Evolutionary conservation across 768 basidiomycete genomes (phyloP).

Genomic region (Collybia nuda): DNA sequence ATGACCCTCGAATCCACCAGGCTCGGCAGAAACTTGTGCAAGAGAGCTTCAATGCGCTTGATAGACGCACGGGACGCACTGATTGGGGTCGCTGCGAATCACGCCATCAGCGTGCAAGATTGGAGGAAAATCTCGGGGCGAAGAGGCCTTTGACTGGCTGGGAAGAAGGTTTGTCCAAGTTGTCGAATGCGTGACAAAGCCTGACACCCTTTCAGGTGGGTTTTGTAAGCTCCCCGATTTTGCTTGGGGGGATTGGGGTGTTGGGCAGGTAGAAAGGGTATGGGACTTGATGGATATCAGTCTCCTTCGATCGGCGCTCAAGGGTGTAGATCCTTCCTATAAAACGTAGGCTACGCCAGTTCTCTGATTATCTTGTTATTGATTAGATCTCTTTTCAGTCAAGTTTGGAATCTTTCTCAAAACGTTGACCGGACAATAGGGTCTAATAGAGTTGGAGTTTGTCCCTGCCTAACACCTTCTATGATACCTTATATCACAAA

Average conservation of each 20-base stretch:
- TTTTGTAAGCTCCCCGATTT: conserved; percentile 85
- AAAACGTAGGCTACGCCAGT: conserved; percentile 67
- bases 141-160: conserved; percentile 89
- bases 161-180: conserved; percentile 70
- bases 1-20: conserved; percentile 89
- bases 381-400: conserved; percentile 36
- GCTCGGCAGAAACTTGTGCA: conserved; percentile 83
- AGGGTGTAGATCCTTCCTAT: conserved; percentile 82
- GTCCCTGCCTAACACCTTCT: conserved; percentile 90
- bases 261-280: conserved; percentile 91
- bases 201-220: conserved; percentile 49
- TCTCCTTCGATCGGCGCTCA: conserved; percentile 75
- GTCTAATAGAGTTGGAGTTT: conserved; percentile 78
- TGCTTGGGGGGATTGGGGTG: conserved; percentile 93
- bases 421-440: conserved; percentile 93
- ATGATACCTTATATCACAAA: conserved; percentile 98
- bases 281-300: conserved; percentile 96
- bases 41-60: conserved; percentile 61
- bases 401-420: conserved; percentile 96
- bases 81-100: conserved; percentile 95
- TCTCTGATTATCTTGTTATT: conserved; percentile 7
- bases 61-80: conserved; percentile 69
- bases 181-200: conserved; percentile 1
- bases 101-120: conserved; percentile 82
- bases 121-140: conserved; percentile 79